phyloP scores from a whole-genome alignment of 441 rosid genomes.

The Eutrema salsugineum region DNA sequence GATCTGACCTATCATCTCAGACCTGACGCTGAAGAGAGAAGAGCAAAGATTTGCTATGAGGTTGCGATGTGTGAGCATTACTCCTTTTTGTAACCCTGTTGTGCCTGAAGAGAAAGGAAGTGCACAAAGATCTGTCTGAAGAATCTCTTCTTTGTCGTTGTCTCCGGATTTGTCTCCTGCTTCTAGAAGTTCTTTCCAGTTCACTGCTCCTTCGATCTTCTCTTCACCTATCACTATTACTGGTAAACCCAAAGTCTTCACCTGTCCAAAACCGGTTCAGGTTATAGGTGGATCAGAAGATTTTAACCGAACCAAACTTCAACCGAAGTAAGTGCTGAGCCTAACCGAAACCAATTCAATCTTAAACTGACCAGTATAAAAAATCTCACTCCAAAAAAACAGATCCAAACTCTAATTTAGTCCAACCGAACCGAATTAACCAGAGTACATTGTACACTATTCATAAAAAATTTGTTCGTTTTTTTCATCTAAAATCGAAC shows the following conservation, averaged over 20 bases:
- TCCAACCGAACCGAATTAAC: neutral
- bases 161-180: conserved; percentile 63
- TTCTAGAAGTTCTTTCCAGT: conserved; percentile 65
- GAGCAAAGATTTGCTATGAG: conserved; percentile 88
- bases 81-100: conserved; percentile 89
- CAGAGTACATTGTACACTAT: no score
- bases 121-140: conserved; percentile 73
- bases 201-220: conserved; percentile 46
- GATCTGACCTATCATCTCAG: conserved; percentile 42
- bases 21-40: conserved; percentile 62
- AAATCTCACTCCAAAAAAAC: neutral
- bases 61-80: conserved; percentile 78
- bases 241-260: conserved; percentile 52
- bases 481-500: no score
- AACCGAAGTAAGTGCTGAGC: neutral
- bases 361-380: neutral
- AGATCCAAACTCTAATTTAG: neutral
- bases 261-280: conserved; percentile 35
- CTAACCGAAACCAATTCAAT: neutral
- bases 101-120: conserved; percentile 98
- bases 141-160: conserved; percentile 32
- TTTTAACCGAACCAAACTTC: neutral
- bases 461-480: no score
- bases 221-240: conserved; percentile 55
- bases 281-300: neutral